Evolutionary conservation across 805 yeast genomes (phyloP), one percentile per base, ranked within the genome.

Genomic region (Wickerhamomyces xylosicus): DNA sequence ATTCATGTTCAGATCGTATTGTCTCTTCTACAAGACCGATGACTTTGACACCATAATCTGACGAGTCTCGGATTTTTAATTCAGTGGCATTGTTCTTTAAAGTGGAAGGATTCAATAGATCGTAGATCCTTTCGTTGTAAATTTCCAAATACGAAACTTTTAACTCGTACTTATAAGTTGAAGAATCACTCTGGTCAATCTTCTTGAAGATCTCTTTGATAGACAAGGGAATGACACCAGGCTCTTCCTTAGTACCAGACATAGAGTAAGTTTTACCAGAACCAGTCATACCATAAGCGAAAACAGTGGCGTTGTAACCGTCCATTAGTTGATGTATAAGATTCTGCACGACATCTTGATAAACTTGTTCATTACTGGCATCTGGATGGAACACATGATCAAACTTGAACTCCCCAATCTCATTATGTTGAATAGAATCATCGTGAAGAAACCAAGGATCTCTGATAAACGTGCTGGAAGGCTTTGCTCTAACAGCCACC

Each of bases 241-340:
- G 81, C 2, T 61, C 59, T 16, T 71, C 61, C 3, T 36, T 34
- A 31, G 74, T 66, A 38, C 68, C 67, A 74, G 86, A 71, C 97
- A 92, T 92, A 1, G 98, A 92, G 57, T 66, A 82, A 0, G 97
- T 90, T 55, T 92, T 92, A 4, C 98, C 98, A 0, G 97, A 81
- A 0, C 92, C 95, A 0, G 98, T 92, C 63, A 90, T 97, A 2
- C 98, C 98, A 54, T 92, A 90, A 0, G 97, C 97, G 57, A 90
- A 86, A 1, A 89, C 76, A 0, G 96, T 87, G 14, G 89, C 89
- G 52, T 86, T 86, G 57, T 63, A 89, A 0, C 95, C 96, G 14
- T 77, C 78, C 49, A 69, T 68, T 44, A 73, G 76, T 55, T 69
- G 74, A 45, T 53, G 63, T 31, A 69, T 77, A 57, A 71, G 69